Evolutionary conservation across 176 grass and related monocot genomes (phyloP).

Genomic region (Eragrostis curvula): DNA sequence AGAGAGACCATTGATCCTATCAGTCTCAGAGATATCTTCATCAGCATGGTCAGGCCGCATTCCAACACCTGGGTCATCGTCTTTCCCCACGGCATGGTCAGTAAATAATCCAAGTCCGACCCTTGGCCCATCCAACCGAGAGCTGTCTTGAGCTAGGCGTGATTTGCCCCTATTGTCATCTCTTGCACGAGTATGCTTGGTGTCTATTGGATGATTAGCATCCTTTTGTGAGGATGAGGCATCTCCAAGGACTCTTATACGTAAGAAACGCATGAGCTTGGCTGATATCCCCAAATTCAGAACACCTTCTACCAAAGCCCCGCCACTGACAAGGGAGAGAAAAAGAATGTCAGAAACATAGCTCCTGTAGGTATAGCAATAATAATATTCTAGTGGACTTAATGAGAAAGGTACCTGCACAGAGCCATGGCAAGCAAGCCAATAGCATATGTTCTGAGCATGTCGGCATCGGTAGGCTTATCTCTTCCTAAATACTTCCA

Average conservation of each 20-base stretch:
- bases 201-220: constrained; percentile 58
- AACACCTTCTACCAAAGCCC: constrained; percentile 79
- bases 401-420: constrained; percentile 53
- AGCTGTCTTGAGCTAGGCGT: constrained; percentile 48
- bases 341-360: constrained; percentile 20
- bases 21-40: constrained; percentile 36
- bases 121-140: constrained; percentile 49
- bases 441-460: constrained; percentile 76
- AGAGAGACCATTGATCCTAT: constrained; percentile 40
- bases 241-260: constrained; percentile 72
- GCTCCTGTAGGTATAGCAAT: neutral
- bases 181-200: constrained; percentile 58
- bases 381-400: neutral
- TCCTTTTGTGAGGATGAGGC: constrained; percentile 62
- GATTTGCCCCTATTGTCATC: constrained; percentile 77
- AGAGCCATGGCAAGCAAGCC: constrained; percentile 91
- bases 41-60: constrained; percentile 49
- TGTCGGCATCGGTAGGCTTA: constrained; percentile 77
- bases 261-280: constrained; percentile 91
- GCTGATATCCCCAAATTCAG: constrained; percentile 79
- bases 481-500: constrained; percentile 68
- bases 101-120: constrained; percentile 38
- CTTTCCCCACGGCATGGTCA: constrained; percentile 41
- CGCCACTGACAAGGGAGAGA: constrained; percentile 51
- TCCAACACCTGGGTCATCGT: constrained; percentile 42